Base-by-base conservation (phyloP, 306 rosid genomes). In the Cucurbita pepo region DNA sequence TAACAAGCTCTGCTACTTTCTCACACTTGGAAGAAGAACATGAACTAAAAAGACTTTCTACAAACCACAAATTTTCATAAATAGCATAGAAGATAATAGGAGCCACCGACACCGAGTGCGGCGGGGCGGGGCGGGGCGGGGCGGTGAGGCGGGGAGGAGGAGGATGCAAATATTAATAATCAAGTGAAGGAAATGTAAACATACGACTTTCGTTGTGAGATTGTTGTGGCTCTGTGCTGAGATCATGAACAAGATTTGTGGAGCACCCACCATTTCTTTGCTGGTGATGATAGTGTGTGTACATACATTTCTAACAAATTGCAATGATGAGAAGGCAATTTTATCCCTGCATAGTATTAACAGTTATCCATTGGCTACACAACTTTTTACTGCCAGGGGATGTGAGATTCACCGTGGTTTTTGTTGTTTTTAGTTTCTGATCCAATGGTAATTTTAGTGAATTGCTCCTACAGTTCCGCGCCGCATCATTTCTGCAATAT, bases 401-500 rank as follows among this genome's bases (percentile, higher is more conserved):
- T 66, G 56, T 21, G 72, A 66, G 72, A 25, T 66, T 45, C 72
- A 66, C 55, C 72, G 19, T 21, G 55, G 81, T 50, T 80, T 79
- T 80, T 74, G 83, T 61, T 77, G 80, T 74, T 83, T 75, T 83
- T 76, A 82, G 74, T 70, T 76, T 79, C 69, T 74, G 75, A 78
- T 79, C 81, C 75, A 83, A 89, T 50, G 88, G 63, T 56, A 80
- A 25, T 72, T 83, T 38, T 64, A 41, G 71, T 41, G 71, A 41
- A 18, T 89, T 74, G 82, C 87, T 83, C 96, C 96, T 56, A 77
- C 76, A 63, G 89, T 92, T 55, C 84, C 82, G 69, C 79, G 86
- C 69, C 93, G 95, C 89, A 78, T 82, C 84, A 88, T 86, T 83
- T 90, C 98, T 92, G 96, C 82, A 82, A 74, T 55, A 80, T 45